Evolutionary conservation across 352 stramenopile species (phyloP).

Genomic region (Phytophthora quininea): DNA sequence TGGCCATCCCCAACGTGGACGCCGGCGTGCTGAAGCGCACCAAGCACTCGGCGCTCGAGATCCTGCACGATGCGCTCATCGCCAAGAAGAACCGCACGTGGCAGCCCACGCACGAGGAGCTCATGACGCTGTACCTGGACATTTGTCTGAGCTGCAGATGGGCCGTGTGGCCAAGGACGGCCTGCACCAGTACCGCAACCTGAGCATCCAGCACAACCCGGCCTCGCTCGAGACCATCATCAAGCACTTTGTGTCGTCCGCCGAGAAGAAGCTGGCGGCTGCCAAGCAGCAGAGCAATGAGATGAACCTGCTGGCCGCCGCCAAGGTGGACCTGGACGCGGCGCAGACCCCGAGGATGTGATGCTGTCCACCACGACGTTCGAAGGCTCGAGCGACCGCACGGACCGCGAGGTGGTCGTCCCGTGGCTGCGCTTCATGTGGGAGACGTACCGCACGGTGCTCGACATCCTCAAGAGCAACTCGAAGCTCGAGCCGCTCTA

Average conservation of each 20-base stretch:
- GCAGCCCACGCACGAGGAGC: conserved; percentile 96
- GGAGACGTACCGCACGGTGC: conserved; percentile 97
- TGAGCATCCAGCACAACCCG: conserved; percentile 94
- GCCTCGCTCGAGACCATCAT: conserved; percentile 96
- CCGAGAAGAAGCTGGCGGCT: conserved; percentile 85
- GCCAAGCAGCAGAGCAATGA: conserved; percentile 90
- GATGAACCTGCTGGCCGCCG: conserved; percentile 78
- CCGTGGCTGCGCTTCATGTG: conserved; percentile 95
- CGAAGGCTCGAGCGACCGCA: conserved; percentile 94
- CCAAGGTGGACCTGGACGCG: conserved; percentile 91
- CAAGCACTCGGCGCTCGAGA: conserved; percentile 85
- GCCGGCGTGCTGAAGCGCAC: conserved; percentile 73
- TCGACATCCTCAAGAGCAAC: conserved; percentile 47
- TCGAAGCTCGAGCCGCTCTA: conserved; percentile 63
- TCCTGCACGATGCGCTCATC: conserved; percentile 94
- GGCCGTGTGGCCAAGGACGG: conserved; percentile 97
- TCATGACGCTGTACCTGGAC: conserved; percentile 97
- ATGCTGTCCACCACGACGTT: conserved; percentile 97
- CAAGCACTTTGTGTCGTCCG: conserved; percentile 91
- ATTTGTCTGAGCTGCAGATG: conserved; percentile 96
- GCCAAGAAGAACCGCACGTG: conserved; percentile 96
- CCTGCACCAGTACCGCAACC: conserved; percentile 98
- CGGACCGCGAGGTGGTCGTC: conserved; percentile 94
- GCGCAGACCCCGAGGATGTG: conserved; percentile 93
- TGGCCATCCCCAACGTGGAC: conserved; percentile 79